phyloP scores from a whole-genome alignment of 1,139 yeast species.

The Groenewaldozyma auringiensis region DNA sequence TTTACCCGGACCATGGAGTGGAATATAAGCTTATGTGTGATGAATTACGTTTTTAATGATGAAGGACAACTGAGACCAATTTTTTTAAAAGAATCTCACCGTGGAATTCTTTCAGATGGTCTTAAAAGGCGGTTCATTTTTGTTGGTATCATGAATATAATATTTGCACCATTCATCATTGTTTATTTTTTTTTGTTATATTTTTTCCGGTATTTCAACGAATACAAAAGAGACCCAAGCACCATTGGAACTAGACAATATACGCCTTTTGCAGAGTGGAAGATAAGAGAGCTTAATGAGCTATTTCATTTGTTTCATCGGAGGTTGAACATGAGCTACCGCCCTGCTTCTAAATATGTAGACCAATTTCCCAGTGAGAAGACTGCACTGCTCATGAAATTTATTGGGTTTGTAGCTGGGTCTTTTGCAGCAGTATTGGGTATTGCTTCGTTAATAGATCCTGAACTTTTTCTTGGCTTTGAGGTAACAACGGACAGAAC shows the following conservation, averaged over 20 bases:
- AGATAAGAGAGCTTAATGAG: constrained; percentile 87
- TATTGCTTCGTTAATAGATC: constrained; percentile 77
- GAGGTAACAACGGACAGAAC: constrained; percentile 79
- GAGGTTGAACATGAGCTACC: constrained; percentile 67
- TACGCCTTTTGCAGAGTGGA: constrained; percentile 94
- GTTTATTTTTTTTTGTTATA: constrained; percentile 72
- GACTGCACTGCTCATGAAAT: constrained; percentile 52
- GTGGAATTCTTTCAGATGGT: constrained; percentile 61
- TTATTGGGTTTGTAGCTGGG: constrained; percentile 73
- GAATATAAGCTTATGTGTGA: constrained; percentile 82
- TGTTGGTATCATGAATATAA: constrained; percentile 77
- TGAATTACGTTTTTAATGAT: constrained; percentile 76
- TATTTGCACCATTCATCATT: constrained; percentile 80
- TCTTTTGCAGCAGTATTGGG: constrained; percentile 86
- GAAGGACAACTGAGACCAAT: constrained; percentile 76
- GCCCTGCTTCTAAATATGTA: constrained; percentile 73
- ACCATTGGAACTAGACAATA: constrained; percentile 79
- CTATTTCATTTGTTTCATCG: constrained; percentile 78
- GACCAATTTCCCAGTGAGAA: constrained; percentile 90
- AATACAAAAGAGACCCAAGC: constrained; percentile 83
- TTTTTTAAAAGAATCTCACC: constrained; percentile 63
- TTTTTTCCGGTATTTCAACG: constrained; percentile 87
- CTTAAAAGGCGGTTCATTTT: constrained; percentile 70
- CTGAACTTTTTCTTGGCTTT: constrained; percentile 83
- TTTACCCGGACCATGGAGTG: constrained; percentile 87